Percentiles rank a stretch among this genome's conserved stretches.
Evolutionary conservation across 2,329 filamentous ascomycete species (phyloP).

Genomic region (Lizonia empirigonia): DNA sequence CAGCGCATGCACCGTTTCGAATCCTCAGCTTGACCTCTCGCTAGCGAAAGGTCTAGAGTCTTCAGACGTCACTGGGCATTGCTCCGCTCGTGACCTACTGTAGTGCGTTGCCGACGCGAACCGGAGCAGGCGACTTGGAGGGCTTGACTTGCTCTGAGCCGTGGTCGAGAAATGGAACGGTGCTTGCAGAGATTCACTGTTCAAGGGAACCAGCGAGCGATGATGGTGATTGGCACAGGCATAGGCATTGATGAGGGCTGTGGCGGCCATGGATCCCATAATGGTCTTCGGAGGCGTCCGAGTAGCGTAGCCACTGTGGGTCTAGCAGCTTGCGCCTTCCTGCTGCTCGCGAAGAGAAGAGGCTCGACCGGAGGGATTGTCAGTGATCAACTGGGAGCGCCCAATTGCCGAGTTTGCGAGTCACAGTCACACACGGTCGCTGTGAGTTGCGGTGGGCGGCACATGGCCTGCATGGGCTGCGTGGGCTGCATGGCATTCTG

Average conservation of each 20-base stretch:
- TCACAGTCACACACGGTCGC: slow-evolving; percentile 14
- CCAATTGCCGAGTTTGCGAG: slow-evolving; percentile 7
- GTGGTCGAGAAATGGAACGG: slow-evolving; percentile 29
- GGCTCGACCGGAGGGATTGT: slow-evolving; percentile 17
- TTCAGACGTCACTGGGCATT: slow-evolving; percentile 7
- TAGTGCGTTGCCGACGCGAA: not conserved
- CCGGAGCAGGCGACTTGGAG: not conserved
- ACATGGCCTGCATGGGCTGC: slow-evolving; percentile 7
- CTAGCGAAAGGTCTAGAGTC: slow-evolving; percentile 15
- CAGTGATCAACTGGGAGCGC: slow-evolving; percentile 16
- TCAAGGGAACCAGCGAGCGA: slow-evolving; percentile 10
- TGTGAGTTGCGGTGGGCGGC: slow-evolving; percentile 2
- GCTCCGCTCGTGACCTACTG: not conserved
- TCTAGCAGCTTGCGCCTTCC: slow-evolving; percentile 15
- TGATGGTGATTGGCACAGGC: slow-evolving; percentile 24
- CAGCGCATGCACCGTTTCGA: slow-evolving; percentile 22
- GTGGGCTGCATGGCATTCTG: slow-evolving; percentile 1
- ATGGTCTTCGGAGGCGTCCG: slow-evolving; percentile 7
- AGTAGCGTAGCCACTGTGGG: slow-evolving; percentile 19
- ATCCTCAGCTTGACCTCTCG: slow-evolving; percentile 23
- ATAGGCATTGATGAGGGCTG: slow-evolving; percentile 20
- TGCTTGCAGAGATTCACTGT: slow-evolving; percentile 8
- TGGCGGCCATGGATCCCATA: slow-evolving; percentile 20
- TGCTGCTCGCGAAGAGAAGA: slow-evolving; percentile 20
- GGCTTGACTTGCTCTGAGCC: slow-evolving; percentile 17